Base-by-base conservation (phyloP, 2,329 filamentous ascomycete genomes). In the Aspergillus sp. region DNA sequence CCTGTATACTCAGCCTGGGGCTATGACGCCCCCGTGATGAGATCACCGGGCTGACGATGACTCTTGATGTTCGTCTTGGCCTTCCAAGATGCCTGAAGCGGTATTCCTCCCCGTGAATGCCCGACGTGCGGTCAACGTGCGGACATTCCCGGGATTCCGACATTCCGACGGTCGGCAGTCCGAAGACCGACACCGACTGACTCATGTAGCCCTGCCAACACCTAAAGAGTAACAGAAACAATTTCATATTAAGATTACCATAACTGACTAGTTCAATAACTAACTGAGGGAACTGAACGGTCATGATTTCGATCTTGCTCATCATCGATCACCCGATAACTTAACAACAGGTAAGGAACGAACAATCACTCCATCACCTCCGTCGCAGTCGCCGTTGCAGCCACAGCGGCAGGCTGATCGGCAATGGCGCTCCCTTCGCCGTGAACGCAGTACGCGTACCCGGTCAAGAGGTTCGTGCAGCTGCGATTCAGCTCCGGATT, bases 391-490 rank as follows among this genome's bases (percentile, higher is more conserved):
- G 45, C 11, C 22, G 22, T 16, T 9, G 45, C 45, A 11, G 45
- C 45, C 3, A 14, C 45, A 0, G 20, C 45, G 11, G 11, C 20
- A 9, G 18, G 45, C 12, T 24, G 45, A 14, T 47, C 12, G 3
- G 18, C 4, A 4, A 11, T 11, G 9, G 45, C 4, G 10, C 12
- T 20, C 6, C 11, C 12, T 5, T 47, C 45, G 22, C 45, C 45
- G 7, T 24, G 45, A 12, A 71, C 58, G 61, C 69, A 71, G 55
- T 71, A 71, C 59, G 68, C 62, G 59, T 71, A 71, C 60, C 70
- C 72, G 24, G 67, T 63, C 64, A 70, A 69, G 31, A 75, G 64
- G 60, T 74, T 72, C 2, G 65, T 59, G 64, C 72, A 75, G 16
- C 58, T 52, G 39, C 61, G 54, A 14, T 73, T 59, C 54, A 74